Conservation (phyloP, 164 flowering plant species). For the Hamamelis virginiana region DNA sequence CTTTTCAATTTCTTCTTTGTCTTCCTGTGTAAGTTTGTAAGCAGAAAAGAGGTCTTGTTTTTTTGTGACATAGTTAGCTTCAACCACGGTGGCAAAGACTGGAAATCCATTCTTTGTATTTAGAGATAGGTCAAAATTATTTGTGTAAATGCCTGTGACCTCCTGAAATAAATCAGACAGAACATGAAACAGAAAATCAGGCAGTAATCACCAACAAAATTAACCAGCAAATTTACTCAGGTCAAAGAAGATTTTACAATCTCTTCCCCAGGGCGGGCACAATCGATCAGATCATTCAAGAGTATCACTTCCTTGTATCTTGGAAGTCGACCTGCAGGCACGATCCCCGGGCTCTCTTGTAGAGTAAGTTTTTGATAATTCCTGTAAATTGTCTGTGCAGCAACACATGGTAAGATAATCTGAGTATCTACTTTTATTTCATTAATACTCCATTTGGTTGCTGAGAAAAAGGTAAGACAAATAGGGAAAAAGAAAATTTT, state of each 20-base stretch:
- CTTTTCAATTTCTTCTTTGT: constrained; percentile 87
- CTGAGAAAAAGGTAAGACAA: background rate
- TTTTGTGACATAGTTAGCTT: constrained; percentile 92
- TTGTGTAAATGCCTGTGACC: constrained; percentile 92
- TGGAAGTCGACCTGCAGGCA: constrained; percentile 97
- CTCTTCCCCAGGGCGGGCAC: constrained; percentile 99
- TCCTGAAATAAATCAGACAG: constrained; percentile 50
- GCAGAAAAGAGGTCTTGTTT: constrained; percentile 98
- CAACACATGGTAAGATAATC: background rate
- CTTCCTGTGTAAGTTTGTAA: constrained; percentile 95
- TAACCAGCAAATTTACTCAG: background rate
- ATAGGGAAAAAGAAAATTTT: background rate
- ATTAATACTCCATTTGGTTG: no score
- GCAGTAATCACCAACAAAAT: background rate
- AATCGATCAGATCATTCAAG: constrained; percentile 92
- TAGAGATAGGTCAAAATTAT: constrained; percentile 89
- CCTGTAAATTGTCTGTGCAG: constrained; percentile 84
- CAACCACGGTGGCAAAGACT: constrained; percentile 92
- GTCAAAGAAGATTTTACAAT: constrained; percentile 44
- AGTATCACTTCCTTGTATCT: constrained; percentile 97
- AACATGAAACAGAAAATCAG: constrained; percentile 6
- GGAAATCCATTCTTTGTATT: constrained; percentile 99
- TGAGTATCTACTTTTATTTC: background rate
- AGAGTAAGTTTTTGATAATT: constrained; percentile 92
- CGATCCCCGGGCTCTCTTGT: constrained; percentile 96